Base-by-base conservation (phyloP, 176 grass and related monocot genomes). In the Phyllostachys edulis region DNA sequence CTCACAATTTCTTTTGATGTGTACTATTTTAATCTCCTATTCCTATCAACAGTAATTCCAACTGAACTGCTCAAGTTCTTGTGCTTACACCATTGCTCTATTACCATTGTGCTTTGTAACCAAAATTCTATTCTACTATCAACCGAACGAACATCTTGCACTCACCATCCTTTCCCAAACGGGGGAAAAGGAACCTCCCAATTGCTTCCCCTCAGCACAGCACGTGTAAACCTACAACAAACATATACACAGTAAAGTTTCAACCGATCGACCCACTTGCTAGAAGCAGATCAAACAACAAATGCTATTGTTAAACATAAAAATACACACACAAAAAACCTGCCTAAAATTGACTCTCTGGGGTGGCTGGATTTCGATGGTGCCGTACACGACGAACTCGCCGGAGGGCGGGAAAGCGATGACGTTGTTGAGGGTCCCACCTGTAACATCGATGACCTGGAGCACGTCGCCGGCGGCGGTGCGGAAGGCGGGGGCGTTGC, bases 131-230 rank as follows among this genome's bases (percentile, higher is more conserved):
- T 45, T 41, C 4, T 61, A 20, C 15, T 5, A 36, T 81, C n/a
- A 70, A 83, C 9, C 24, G 23, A 34, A 52, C 13, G n/a, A 84
- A 71, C 57, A 85, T 34, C 42, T 66, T 67, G 67, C 46, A 81
- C 89, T 87, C 87, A 99, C 96, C 93, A 96, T 92, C 96, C 96
- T 80, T 99, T 89, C 18, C 96, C 93, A 81, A 99, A 96, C 0
- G 96, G 96, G 1, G 91, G 93, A 60, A 96, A 93, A 29, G 96
- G 96, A 80, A 94, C 86, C 69, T 92, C 85, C 91, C 96, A 94
- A 37, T 84, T 87, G 81, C 70, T 87, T 24, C 96, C 91, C 68
- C 79, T 90, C 64, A 99, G 81, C 78, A 77, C 72, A 13, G 96
- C 91, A 27, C 96, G 81, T 10, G 93, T 96, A 82, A 99, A 99